Base-by-base conservation (phyloP, 257 asterid species). In the Linderniella brevidens region DNA sequence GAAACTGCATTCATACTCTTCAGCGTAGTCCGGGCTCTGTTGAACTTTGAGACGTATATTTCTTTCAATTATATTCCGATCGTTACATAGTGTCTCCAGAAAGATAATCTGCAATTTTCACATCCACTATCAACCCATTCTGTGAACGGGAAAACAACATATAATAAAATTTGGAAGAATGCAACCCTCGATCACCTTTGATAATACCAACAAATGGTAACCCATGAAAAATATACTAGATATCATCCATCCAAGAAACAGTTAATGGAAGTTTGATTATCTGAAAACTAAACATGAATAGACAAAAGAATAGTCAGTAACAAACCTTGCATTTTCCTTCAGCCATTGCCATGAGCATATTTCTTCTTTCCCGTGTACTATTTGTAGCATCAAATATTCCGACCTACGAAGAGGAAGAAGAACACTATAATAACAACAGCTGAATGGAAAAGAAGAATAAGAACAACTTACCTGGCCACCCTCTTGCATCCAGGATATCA, bases 401-500 rank as follows among this genome's bases (percentile, higher is more conserved):
- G 55, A 88, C 98, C 98, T 88, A 59, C 59, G 48, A 61, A 61
- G 45, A 48, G 49, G 29, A 57, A 58, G 55, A 46, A 57, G 35
- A 58, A 63, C 64, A 58, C 59, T 19, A 41, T 44, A 62, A 67
- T 50, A 49, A 53, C 48, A 47, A 49, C 50, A 46, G 49, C 50
- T 9, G 13, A 16, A 48, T 8, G n/a, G 57, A 59, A n/a, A 38
- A 48, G 52, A 13, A 41, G 49, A 48, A 25, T 1, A 32, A 4
- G 11, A 11, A 36, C 35, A 58, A 69, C 79, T 62, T 63, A 74
- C 98, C 82, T 88, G 98, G 51, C 98, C 98, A 59, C 98, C 98
- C 76, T 88, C 98, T 64, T 88, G 96, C 96, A 88, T 84, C 98
- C 98, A 88, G 50, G 94, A 79, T 63, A 77, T 84, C 98, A 88